Percentiles rank a stretch among this genome's conserved stretches.
phyloP scores from a whole-genome alignment of 2,329 filamentous ascomycete species.

The Colletotrichum sp. region DNA sequence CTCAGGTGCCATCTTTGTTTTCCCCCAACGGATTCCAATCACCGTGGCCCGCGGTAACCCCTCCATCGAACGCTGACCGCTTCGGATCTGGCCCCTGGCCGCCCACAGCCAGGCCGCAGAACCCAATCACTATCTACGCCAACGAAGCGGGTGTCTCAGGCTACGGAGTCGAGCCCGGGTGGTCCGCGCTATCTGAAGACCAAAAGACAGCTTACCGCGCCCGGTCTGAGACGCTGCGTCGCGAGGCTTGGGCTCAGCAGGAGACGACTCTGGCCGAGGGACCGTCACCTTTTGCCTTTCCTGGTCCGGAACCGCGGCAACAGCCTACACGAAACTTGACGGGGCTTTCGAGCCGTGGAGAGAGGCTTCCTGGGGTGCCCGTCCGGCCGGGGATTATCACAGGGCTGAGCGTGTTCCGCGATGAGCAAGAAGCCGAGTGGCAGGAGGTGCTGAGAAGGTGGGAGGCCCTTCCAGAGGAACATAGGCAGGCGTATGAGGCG shows the following conservation, averaged over 20 bases:
- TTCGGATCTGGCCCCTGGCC: background rate
- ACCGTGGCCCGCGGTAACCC: background rate
- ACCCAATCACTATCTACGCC: background rate
- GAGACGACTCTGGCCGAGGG: background rate
- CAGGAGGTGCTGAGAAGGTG: background rate
- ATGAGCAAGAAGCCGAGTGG: background rate
- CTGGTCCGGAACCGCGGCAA: background rate
- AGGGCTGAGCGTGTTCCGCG: background rate
- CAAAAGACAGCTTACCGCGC: background rate
- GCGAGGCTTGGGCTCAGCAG: background rate
- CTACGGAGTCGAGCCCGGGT: background rate
- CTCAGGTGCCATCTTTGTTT: background rate
- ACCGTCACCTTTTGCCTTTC: background rate
- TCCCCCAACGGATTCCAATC: background rate
- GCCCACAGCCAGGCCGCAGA: background rate
- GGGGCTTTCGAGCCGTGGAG: background rate
- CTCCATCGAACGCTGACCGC: background rate
- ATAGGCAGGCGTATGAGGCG: background rate
- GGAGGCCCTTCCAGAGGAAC: background rate
- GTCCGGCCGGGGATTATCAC: background rate
- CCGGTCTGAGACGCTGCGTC: background rate
- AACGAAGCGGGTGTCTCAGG: background rate
- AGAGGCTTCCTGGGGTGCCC: background rate
- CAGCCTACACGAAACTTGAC: no score
- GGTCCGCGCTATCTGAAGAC: background rate